Evolutionary conservation across 1,284 basidiomycete genomes (phyloP), one percentile per base, ranked within the genome.

Genomic region (Kwoniella shivajii): DNA sequence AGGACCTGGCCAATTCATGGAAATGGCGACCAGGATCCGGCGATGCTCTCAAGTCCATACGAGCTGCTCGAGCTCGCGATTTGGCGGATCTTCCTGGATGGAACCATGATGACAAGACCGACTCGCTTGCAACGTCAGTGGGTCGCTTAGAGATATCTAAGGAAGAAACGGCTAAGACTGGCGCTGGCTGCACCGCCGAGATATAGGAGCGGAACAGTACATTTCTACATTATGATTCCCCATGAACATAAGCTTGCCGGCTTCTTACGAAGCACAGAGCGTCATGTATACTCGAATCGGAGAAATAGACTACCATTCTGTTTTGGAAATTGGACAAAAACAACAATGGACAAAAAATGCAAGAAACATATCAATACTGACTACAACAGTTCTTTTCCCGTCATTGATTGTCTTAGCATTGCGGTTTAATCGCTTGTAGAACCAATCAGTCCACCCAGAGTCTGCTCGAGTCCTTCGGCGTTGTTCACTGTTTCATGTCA

Each of bases 1-100:
- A 54, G 7, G 69, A 71, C 7, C 55, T 63, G 18, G 60, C 59
- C 18, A 29, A 65, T n/a, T 47, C 63, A 2, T 72, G 72, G 70
- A 61, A 61, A 29, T 74, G 74, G 74, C 55, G 74, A 45, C 72
- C 74, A 9, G 69, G 68, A 13, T 43, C 41, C 11, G 70, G 69
- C 11, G 69, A 73, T 42, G 49, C 61, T 3, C 34, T 54, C n/a
- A 57, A 54, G 31, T 56, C 65, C 6, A 41, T 54, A 16, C 33
- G 64, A 45, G 57, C 45, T 6, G 59, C 45, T n/a, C 48, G 37
- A 22, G 57, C 64, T 57, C 65, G 65, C 45, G 74, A 76, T 56
- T 55, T 76, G 14, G 47, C 54, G 13, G 63, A 69, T 22, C 29
- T 70, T 18, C 50, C 56, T 3, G 73, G 73, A 2, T 75, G 73